These are phyloP conservation scores for Zoysia matrella DNA, from an alignment of 202 grass and related monocot species.

Conservation along the genomic window DNA sequence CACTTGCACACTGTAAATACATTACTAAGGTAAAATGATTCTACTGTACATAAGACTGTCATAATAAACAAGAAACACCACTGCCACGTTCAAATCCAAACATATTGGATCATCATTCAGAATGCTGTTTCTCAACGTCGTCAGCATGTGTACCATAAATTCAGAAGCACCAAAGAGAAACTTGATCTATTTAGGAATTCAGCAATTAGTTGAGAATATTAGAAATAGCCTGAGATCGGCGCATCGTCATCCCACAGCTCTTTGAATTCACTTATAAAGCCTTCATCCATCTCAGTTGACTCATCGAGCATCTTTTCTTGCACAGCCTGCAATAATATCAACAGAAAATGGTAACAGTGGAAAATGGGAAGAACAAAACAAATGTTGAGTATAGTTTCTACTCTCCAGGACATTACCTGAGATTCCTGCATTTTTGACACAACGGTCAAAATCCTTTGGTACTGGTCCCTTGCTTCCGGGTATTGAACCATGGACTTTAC, in stretches of 20 bases:
- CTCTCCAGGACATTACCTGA: constrained; percentile 53
- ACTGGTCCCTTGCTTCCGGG: constrained; percentile 88
- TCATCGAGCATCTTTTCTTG: constrained; percentile 66
- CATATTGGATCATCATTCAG: constrained; percentile 5
- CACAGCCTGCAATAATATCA: constrained; percentile 49
- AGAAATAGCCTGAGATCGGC: constrained; percentile 41
- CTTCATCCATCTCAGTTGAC: constrained; percentile 54
- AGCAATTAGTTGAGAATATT: constrained; percentile 1
- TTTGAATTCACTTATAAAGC: constrained; percentile 62
- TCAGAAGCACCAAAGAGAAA: constrained; percentile 11
- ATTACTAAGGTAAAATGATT: not conserved
- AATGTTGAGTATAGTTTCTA: not conserved
- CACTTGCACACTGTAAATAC: constrained; percentile 39
- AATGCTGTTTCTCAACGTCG: not conserved
- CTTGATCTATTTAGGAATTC: constrained; percentile 13
- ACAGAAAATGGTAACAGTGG: not conserved
- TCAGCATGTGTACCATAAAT: too few relatives aligned
- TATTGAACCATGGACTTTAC: constrained; percentile 91
- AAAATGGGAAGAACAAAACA: not conserved
- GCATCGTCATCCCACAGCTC: constrained; percentile 67
- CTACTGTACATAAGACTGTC: constrained; percentile 39
- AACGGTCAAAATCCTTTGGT: constrained; percentile 71
- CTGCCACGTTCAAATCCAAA: constrained; percentile 24
- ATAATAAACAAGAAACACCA: constrained; percentile 20
- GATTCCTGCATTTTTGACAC: constrained; percentile 85